These are phyloP conservation scores for Boletus barrowsii DNA, from an alignment of 768 basidiomycete species.

Conservation along the genomic window DNA sequence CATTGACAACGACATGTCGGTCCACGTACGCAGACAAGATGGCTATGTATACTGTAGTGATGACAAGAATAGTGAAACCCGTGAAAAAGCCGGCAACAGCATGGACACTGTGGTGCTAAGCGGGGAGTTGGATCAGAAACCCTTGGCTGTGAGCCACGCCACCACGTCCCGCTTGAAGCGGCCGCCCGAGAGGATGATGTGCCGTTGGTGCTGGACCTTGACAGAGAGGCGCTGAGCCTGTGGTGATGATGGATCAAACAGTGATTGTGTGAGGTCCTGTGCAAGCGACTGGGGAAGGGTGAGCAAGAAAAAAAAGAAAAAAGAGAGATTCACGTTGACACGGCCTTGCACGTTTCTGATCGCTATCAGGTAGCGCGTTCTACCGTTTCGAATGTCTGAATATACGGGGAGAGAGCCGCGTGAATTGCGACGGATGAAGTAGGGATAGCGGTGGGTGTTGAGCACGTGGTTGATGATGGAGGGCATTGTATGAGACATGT, in stretches of 20 bases:
- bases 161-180: conserved; percentile 59
- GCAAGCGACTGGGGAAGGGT: conserved; percentile 48
- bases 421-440: conserved; percentile 65
- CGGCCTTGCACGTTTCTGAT: conserved; percentile 71
- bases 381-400: conserved; percentile 66
- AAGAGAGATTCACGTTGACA: conserved; percentile 42
- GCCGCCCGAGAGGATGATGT: conserved; percentile 60
- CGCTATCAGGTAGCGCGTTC: conserved; percentile 54
- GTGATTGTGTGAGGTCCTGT: conserved; percentile 48
- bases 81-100: conserved; percentile 6
- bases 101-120: conserved; percentile 5
- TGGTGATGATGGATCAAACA: conserved; percentile 47
- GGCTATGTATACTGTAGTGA: too few relatives aligned
- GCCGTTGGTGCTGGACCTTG: conserved; percentile 44
- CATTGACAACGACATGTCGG: not conserved
- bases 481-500: conserved; percentile 1
- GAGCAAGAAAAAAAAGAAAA: not conserved
- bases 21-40: not conserved
- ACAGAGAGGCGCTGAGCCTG: conserved; percentile 51
- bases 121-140: conserved; percentile 46
- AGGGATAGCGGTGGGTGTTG: conserved; percentile 25
- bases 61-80: conserved; percentile 4
- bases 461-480: conserved; percentile 20
- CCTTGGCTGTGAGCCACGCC: conserved; percentile 60
- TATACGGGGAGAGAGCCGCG: conserved; percentile 72